Evolutionary conservation across 2,329 filamentous ascomycete species (phyloP), one percentile per base, ranked within the genome.

Genomic region (Colletotrichum karsti): DNA sequence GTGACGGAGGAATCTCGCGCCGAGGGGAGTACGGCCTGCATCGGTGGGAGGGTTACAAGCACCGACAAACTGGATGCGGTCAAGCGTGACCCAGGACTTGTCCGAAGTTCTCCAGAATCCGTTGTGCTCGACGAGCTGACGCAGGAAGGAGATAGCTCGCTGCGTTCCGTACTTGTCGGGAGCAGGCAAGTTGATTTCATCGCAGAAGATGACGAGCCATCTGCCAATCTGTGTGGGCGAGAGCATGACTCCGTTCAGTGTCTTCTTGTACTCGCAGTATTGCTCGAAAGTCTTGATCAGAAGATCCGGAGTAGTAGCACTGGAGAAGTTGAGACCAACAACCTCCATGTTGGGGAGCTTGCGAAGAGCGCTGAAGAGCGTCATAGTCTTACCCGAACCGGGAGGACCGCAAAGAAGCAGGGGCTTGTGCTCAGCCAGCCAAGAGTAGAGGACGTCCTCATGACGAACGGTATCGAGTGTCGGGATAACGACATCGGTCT

Each of bases 321-420:
- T 99, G 5, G 97, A 99, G 80, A 99, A 99, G 82, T 99, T 99
- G 78, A 99, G 93, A 54, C 96, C 96, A 33, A 99, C 97, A 65
- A 98, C 94, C 81, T 99, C 96, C 95, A 99, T 98, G 78, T 98
- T 98, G 4, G 95, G 95, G 65, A 99, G 85, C 81, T 99, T 99
- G 71, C 96, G 92, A 60, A 99, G 89, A 35, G 96, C 96, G 77
- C 95, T 98, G 84, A 99, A 99, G 12, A 99, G 85, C 10, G 96
- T 99, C 96, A 99, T 99, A 5, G 96, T 99, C 85, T 99, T 99
- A 86, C 96, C 96, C 57, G 96, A 99, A 83, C 96, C 96, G 66
- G 96, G 96, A 77, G 96, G 97, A 79, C 96, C 97, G 78, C 96
- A 99, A 15, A 99, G 91, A 58, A 99, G 85, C 18, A 99, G 86